Percentiles rank a stretch among this genome's conserved stretches.
Evolutionary conservation across 2,329 filamentous ascomycete genomes (phyloP).

Genomic region (Periconia digitata): DNA sequence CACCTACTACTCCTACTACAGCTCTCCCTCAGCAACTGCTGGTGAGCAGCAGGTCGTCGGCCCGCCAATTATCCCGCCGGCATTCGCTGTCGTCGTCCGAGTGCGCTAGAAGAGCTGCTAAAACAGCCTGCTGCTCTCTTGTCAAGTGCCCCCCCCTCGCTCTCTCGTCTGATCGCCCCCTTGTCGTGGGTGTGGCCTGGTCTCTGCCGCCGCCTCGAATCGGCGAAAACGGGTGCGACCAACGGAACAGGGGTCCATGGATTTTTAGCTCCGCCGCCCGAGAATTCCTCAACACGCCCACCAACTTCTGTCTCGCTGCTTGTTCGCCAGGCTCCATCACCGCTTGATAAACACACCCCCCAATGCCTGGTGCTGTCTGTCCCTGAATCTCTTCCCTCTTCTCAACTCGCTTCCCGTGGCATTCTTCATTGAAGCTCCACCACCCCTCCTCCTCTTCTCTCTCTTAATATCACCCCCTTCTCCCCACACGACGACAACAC

Average conservation of each 20-base stretch:
- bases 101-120: slow-evolving; percentile 3
- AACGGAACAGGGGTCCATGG: slow-evolving; percentile 28
- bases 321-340: slow-evolving; percentile 7
- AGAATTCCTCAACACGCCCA: slow-evolving; percentile 36
- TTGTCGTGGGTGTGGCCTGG: not conserved
- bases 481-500: not conserved
- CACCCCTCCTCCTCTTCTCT: not conserved
- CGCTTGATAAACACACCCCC: slow-evolving; percentile 33
- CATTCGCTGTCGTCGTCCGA: too few species aligned
- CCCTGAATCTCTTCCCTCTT: slow-evolving; percentile 12
- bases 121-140: not conserved
- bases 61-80: too few species aligned
- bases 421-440: not conserved
- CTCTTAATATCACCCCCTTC: not conserved
- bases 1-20: too few species aligned
- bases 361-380: slow-evolving; percentile 31
- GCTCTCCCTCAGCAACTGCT: too few species aligned
- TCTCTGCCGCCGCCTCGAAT: not conserved
- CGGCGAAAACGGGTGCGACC: not conserved
- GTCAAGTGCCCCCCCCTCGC: not conserved
- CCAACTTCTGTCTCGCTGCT: slow-evolving; percentile 17
- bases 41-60: too few species aligned
- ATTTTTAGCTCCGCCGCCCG: slow-evolving; percentile 32
- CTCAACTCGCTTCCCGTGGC: slow-evolving; percentile 10
- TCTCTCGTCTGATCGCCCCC: not conserved